Evolutionary conservation across 2,329 filamentous ascomycete genomes (phyloP), one percentile per base, ranked within the genome.

Genomic region (Xenosphaeropsis pyriputrescens): DNA sequence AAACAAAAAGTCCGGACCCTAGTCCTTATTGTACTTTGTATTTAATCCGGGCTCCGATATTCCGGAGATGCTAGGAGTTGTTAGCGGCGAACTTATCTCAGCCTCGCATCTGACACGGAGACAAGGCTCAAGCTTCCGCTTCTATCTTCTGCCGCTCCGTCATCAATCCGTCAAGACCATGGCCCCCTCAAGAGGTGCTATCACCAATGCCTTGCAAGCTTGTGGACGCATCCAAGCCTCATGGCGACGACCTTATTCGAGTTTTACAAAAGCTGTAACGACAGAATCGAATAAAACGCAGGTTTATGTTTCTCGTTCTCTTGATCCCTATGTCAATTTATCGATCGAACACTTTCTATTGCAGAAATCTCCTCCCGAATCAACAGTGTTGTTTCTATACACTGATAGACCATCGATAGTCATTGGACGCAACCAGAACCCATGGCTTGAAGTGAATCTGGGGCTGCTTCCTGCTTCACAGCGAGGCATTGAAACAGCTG

Each of bases 391-490:
- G 2, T 82, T 96, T 40, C 71, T 95, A 36, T 98, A 96, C 62
- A 72, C 76, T 50, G 96, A 98, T 60, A 61, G 74, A 29, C 86
- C 89, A 1, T 86, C 84, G 55, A 71, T 98, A 42, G 79, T 98
- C 54, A 79, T 98, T 47, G 91, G 91, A 32, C 78, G 91, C 42
- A 98, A 98, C 57, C 91, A 98, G 63, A 98, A 98, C 57, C 91
- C 91, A 38, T 98, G 89, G 91, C 68, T 85, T 7, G 91, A 98
- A 62, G 77, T 85, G 43, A 84, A 93, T 54, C 68, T 95, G 7
- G 61, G 61, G 30, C 64, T 74, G 1, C 62, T 93, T 7, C 50
- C 51, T 46, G 55, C 44, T 26, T 49, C 44, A 32, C 44, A 17
- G 39, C 9, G 18, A 34, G 42, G 12, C 36, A 40, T 37, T 44